A percentile compares a stretch with the other conserved stretches of the same genome.
phyloP scores from a whole-genome alignment of 768 basidiomycete species.

The Collybia nuda region DNA sequence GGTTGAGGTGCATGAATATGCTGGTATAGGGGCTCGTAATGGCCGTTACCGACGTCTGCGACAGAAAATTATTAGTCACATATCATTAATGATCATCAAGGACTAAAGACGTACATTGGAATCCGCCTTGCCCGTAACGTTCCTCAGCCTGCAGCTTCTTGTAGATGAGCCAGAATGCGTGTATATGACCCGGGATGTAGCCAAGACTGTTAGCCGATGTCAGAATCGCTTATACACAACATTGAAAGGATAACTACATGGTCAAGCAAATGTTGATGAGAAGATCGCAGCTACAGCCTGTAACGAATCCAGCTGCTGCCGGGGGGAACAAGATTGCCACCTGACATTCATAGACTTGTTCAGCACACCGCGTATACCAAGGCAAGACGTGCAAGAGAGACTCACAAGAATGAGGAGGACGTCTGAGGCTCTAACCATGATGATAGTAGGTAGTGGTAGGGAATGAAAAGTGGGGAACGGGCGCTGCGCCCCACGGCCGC shows the following conservation, averaged over 20 bases:
- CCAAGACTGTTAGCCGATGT: conserved; percentile 51
- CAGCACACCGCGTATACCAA: background rate
- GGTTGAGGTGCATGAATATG: conserved; percentile 15
- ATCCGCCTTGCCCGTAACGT: conserved; percentile 74
- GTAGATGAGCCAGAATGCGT: conserved; percentile 91
- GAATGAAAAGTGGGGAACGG: background rate
- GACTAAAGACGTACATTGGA: conserved; percentile 57
- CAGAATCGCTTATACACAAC: background rate
- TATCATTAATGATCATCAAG: background rate
- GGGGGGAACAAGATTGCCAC: conserved; percentile 82
- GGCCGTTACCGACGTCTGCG: conserved; percentile 40
- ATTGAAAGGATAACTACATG: conserved; percentile 37
- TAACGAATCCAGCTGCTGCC: conserved; percentile 72
- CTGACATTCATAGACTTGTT: conserved; percentile 29
- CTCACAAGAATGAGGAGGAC: conserved; percentile 76
- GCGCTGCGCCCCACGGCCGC: no score
- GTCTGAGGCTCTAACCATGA: conserved; percentile 66
- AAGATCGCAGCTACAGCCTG: conserved; percentile 85
- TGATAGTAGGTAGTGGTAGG: conserved; percentile 13
- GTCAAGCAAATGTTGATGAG: conserved; percentile 84
- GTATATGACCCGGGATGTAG: conserved; percentile 71
- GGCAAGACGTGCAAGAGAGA: conserved; percentile 2
- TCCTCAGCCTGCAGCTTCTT: conserved; percentile 88
- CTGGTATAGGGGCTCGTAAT: conserved; percentile 39
- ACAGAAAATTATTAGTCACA: conserved; percentile 1